phyloP scores from a whole-genome alignment of 2,329 filamentous ascomycete species.

The Neonectria faginata region DNA sequence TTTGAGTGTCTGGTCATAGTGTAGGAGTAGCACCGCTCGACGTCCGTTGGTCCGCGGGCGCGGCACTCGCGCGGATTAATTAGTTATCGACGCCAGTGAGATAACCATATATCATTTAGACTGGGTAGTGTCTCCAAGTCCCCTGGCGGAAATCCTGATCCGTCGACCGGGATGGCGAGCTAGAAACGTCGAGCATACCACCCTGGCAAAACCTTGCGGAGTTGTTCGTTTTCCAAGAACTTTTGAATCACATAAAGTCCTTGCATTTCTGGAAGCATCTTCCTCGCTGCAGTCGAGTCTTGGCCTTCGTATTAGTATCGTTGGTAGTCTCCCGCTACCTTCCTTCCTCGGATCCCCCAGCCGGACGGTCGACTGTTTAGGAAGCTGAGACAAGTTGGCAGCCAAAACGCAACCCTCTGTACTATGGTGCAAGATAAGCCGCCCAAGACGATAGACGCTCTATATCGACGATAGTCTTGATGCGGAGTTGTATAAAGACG shows the following conservation, averaged over 20 bases:
- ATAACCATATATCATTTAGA: not conserved
- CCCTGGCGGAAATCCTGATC: not conserved
- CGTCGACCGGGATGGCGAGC: not conserved
- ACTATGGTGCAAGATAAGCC: constrained; percentile 34
- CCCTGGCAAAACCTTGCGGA: not conserved
- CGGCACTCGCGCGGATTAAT: not conserved
- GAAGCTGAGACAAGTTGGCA: constrained; percentile 33
- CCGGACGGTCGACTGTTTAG: constrained; percentile 40
- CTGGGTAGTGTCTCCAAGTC: not conserved
- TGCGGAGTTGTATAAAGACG: not conserved
- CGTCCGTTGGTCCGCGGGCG: not conserved
- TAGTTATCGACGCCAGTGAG: not conserved
- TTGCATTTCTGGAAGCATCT: not conserved
- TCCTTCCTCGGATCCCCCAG: constrained; percentile 39
- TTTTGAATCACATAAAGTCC: not conserved
- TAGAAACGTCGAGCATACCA: not conserved
- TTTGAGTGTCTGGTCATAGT: not conserved
- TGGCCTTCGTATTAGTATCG: constrained; percentile 1
- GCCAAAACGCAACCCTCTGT: constrained; percentile 24
- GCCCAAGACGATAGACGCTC: constrained; percentile 31
- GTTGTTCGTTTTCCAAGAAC: not conserved
- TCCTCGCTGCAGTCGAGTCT: constrained; percentile 7
- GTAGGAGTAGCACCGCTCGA: not conserved
- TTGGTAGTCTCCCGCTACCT: constrained; percentile 33
- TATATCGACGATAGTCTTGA: not conserved